These are phyloP conservation scores for Peronospora farinosa DNA, from an alignment of 352 stramenopile species.

Conservation along the genomic window DNA sequence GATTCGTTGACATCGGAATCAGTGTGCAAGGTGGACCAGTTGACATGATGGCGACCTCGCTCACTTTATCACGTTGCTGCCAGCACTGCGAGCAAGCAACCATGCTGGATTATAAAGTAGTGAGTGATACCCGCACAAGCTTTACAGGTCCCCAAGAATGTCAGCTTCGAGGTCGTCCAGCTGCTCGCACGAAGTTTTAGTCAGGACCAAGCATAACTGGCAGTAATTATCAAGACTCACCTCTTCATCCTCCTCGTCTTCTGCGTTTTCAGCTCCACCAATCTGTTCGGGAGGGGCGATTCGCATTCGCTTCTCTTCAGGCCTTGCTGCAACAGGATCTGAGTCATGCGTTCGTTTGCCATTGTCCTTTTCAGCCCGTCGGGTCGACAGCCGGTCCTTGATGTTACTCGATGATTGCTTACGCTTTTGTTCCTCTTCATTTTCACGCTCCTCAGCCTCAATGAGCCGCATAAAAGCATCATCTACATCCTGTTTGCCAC, in stretches of 20 bases:
- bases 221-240: constrained; percentile 21
- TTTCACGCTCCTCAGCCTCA: constrained; percentile 68
- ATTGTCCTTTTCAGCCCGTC: constrained; percentile 32
- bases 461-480: constrained; percentile 73
- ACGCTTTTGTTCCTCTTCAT: constrained; percentile 48
- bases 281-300: constrained; percentile 6
- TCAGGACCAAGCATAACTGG: constrained; percentile 2
- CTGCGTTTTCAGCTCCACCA: constrained; percentile 21
- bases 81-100: constrained; percentile 2
- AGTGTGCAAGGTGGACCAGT: constrained; percentile 1
- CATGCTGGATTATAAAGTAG: not conserved
- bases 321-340: constrained; percentile 3
- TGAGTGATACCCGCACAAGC: not conserved
- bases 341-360: constrained; percentile 20
- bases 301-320: constrained; percentile 23
- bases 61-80: constrained; percentile 4
- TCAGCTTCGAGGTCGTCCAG: constrained; percentile 74
- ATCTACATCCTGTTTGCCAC: constrained; percentile 49
- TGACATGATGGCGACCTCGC: constrained; percentile 1
- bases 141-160: constrained; percentile 57
- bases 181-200: constrained; percentile 19
- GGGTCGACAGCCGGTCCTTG: constrained; percentile 52
- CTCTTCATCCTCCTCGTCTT: constrained; percentile 38
- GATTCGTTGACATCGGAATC: not conserved
- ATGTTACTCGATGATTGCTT: constrained; percentile 43